A percentile compares a stretch with the other conserved stretches of the same genome.
Conservation (phyloP, 768 basidiomycete genomes). For the Hygrocybe punicea region DNA sequence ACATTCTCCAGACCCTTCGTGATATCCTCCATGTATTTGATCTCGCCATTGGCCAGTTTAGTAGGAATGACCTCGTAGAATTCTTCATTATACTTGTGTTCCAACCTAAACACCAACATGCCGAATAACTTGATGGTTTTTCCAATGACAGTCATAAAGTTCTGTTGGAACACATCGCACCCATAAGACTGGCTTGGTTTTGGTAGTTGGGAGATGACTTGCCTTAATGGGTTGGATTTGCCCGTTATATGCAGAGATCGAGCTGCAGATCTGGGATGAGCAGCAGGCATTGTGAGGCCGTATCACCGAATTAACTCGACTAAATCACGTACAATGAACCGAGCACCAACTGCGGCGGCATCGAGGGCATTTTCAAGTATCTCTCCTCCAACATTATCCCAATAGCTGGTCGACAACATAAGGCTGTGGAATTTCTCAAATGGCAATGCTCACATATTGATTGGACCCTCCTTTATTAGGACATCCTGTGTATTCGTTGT, state of each 20-base stretch:
- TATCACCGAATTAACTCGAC: neutral
- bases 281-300: too few species aligned
- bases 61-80: conserved; percentile 33
- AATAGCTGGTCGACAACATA: conserved; percentile 12
- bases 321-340: conserved; percentile 39
- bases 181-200: too few species aligned
- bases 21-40: conserved; percentile 33
- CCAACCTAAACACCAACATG: conserved; percentile 30
- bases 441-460: conserved; percentile 43
- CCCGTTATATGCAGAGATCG: conserved; percentile 11
- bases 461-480: conserved; percentile 49
- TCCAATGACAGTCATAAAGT: too few species aligned
- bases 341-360: conserved; percentile 36
- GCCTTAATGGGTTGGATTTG: conserved; percentile 8
- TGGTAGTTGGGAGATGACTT: neutral
- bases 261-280: neutral
- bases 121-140: conserved; percentile 20
- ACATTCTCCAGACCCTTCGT: conserved; percentile 28
- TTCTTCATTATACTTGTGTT: conserved; percentile 23
- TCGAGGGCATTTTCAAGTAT: conserved; percentile 34
- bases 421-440: neutral
- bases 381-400: conserved; percentile 51
- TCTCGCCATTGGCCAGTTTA: conserved; percentile 26
- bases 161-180: too few species aligned
- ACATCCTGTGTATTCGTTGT: conserved; percentile 43